Evolutionary conservation across 768 basidiomycete genomes (phyloP), one percentile per base, ranked within the genome.

Genomic region (Psilocybe azurescens): DNA sequence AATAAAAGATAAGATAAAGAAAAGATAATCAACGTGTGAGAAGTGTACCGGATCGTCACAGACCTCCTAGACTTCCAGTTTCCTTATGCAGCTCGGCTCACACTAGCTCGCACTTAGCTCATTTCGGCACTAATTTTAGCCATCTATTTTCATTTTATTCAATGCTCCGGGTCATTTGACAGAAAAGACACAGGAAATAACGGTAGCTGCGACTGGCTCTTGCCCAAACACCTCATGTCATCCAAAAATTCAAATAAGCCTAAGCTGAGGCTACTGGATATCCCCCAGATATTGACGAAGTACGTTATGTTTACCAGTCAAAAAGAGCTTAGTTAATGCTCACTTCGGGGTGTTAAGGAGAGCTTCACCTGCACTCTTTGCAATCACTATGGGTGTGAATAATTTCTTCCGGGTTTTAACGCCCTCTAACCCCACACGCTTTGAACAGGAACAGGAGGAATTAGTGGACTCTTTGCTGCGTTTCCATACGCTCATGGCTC

Each of bases 401-500:
- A 46, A 50, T 20, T 11, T 14, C 20, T 16, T 29, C 29, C 14
- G 7, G 16, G 28, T 16, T 58, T 44, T 48, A 33, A 28, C 53
- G 16, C 44, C 53, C 54, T 24, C 52, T 58, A 36, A 44, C 24
- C 41, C 16, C 2, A 53, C 20, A 55, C 46, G 57, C 20, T 55
- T 39, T n/a, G 2, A 4, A 33, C 56, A 82, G 82, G 80, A 24
- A 83, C 82, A 36, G 82, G 82, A n/a, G 72, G 78, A 30, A 74
- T 89, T 13, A 84, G 85, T 62, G 79, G 81, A 39, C 78, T 90
- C 36, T 84, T 89, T 68, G 75, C 80, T 41, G 77, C 69, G 9
- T 87, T 87, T 67, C 89, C 88, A 0, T 90, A 88, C 66, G 83
- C 78, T 2, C 69, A 67, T 38, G 71, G 74, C 33, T 78, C 81